Evolutionary conservation across 164 flowering plant genomes (phyloP), one percentile per base, ranked within the genome.

Genomic region (Stephania japonica): DNA sequence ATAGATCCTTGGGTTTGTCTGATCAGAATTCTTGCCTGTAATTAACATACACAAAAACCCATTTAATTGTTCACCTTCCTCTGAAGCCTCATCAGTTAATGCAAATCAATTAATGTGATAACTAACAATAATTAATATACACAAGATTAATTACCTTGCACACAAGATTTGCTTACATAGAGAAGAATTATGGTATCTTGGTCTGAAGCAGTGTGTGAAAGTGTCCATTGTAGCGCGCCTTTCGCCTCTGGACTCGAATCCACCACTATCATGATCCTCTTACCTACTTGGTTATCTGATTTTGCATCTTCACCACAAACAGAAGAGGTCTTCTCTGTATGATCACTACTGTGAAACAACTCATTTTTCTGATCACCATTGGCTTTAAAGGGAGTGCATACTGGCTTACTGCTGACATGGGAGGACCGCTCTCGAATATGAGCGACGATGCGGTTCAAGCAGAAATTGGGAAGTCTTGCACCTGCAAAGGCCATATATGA

Each of bases 201-300:
- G 73, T 62, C 82, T 72, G 90, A 96, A 49, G 89, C 89, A 23
- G 93, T 81, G 68, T 92, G 96, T 25, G 93, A 76, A 24, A 94
- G 84, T 2, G 97, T 89, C 98, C 98, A 94, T 50, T 86, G 93
- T 9, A 92, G 21, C 21, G 98, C 97, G 71, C 81, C 82, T 80
- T 88, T 88, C 5, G 94, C 91, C 76, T 90, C 93, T 26, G 68
- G 11, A 65, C 87, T 87, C 0, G 92, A 84, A 80, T 94, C 97
- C 26, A 90, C 88, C 56, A 94, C 96, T 26, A 94, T 82, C 97
- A 92, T 87, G 66, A 94, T 82, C 72, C 76, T 88, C 83, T 90
- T 81, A 10, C 94, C 90, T 18, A 56, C 26, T 49, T 61, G 27
- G 7, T 21, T 12, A 16, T 19, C 59, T 59, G 64, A 24, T 19